phyloP scores from a whole-genome alignment of 352 stramenopile species.

The Pythium volutum region DNA sequence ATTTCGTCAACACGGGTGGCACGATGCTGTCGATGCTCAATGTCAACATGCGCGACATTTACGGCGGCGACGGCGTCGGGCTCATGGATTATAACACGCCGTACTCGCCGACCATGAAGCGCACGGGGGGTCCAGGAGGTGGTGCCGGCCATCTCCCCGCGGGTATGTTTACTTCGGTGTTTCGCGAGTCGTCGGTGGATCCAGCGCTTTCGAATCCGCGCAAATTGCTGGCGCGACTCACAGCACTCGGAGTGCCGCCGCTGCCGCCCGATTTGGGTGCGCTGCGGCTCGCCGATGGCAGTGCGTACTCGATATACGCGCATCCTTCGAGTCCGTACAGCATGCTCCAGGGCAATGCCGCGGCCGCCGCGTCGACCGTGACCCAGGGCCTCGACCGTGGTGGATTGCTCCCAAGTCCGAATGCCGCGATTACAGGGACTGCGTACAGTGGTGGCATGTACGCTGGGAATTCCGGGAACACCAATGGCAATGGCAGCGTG shows the following conservation, averaged over 20 bases:
- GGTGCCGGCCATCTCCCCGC: constrained; percentile 22
- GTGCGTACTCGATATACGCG: constrained; percentile 77
- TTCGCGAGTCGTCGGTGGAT: constrained; percentile 69
- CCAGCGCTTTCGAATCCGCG: constrained; percentile 73
- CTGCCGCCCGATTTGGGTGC: constrained; percentile 89
- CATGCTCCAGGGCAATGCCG: constrained; percentile 23
- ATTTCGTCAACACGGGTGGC: constrained; percentile 44
- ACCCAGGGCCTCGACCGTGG: constrained; percentile 16
- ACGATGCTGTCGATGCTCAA: constrained; percentile 75
- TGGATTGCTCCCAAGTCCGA: constrained; percentile 15
- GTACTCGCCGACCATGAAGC: constrained; percentile 66
- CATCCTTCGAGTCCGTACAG: constrained; percentile 66
- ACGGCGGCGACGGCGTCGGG: constrained; percentile 60
- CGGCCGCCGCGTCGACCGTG: neutral
- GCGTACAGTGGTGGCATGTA: constrained; percentile 14
- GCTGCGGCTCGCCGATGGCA: constrained; percentile 64
- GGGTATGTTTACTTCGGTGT: constrained; percentile 17
- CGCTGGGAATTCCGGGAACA: neutral
- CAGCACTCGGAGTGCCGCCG: constrained; percentile 90
- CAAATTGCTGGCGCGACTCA: constrained; percentile 89
- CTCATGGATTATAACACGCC: constrained; percentile 54
- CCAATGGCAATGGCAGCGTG: constrained; percentile 26
- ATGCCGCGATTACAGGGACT: neutral
- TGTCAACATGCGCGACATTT: constrained; percentile 79
- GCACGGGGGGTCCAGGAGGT: constrained; percentile 5